Base-by-base conservation (phyloP, 2,329 filamentous ascomycete species). In the Davidsoniella eucalypti region DNA sequence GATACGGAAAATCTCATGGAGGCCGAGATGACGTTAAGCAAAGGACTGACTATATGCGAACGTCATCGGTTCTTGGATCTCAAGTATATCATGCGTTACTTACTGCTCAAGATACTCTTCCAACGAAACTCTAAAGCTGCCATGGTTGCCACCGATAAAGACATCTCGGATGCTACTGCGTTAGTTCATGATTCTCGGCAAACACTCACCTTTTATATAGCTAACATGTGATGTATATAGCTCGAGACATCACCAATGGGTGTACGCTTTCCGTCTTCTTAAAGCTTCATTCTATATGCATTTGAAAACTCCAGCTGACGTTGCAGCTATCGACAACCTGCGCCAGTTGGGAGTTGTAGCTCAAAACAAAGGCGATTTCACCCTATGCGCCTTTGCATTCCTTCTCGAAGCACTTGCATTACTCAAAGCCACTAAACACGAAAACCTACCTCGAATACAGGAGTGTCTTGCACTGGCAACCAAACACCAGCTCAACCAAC, bases 1-100 rank as follows among this genome's bases (percentile, higher is more conserved):
- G 84, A 90, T 64, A 88, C 84, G 2, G 80, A 84, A 33, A 87
- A 87, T 55, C 67, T 78, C 9, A 78, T 78, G 66, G 78, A 85
- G 57, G 80, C 82, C 1, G 84, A 88, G 62, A 82, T 78, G 10
- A 70, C 79, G 3, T 63, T 90, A 51, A 80, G 75, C 39, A 85
- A 84, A 62, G 82, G 82, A 5, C 79, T 84, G 50, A 73, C 76
- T 2, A 66, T 84, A 2, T 84, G 80, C 57, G 79, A 82, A 54
- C 77, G 67, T 61, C 63, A 68, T 50, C 64, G 66, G 7, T 54
- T 68, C 52, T 59, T 63, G 23, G 84, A 88, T 56, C 63, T 87
- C 38, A 87, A 85, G 61, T 87, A 87, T 62, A 78, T 77, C 54
- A 85, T 87, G 72, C 76, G 85, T 55, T 84, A 86, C 60, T 67